Conservation (phyloP, 2,329 filamentous ascomycete species). For the Botrytis aclada region DNA sequence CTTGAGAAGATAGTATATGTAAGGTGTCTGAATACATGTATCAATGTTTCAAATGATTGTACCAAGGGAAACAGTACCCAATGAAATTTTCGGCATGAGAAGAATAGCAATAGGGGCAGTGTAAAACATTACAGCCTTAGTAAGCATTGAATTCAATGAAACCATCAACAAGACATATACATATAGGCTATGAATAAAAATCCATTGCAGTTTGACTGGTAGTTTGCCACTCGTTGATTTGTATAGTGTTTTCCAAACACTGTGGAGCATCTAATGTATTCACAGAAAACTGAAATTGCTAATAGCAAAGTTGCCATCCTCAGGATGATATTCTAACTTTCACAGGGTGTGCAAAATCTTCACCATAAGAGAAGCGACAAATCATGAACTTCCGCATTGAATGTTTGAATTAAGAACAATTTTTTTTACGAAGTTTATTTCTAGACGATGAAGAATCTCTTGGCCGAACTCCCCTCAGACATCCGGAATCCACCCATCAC, state of each 20-base stretch:
- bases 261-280: neutral
- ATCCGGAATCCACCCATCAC: slow-evolving; percentile 7
- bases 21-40: neutral
- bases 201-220: neutral
- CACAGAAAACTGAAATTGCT: neutral
- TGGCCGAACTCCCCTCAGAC: neutral
- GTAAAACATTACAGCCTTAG: neutral
- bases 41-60: neutral
- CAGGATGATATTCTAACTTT: neutral
- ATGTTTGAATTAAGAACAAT: neutral
- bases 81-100: neutral
- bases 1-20: neutral
- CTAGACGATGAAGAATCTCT: neutral
- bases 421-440: neutral
- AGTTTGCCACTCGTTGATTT: neutral
- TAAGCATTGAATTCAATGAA: neutral
- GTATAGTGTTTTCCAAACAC: neutral
- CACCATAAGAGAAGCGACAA: neutral
- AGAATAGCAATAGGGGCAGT: neutral
- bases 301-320: neutral
- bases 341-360: neutral
- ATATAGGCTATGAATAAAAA: neutral
- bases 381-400: neutral
- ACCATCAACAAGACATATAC: neutral
- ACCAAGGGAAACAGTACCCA: neutral